Base-by-base conservation (phyloP, 306 rosid species). In the Elaeagnus macrophylla region DNA sequence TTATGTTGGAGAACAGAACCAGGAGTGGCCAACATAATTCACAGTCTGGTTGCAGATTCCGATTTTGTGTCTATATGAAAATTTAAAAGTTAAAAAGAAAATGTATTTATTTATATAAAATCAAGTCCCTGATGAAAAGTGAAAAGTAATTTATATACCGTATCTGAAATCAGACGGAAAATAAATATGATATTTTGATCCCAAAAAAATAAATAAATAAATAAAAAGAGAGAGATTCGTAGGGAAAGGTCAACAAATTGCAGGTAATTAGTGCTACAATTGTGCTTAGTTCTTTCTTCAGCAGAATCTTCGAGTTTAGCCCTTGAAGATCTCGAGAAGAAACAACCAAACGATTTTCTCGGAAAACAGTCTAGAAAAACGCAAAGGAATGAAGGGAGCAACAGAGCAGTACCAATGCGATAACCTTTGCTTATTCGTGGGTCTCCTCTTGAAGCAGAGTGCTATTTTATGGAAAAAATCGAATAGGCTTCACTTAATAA, bases 1-100 rank as follows among this genome's bases (percentile, higher is more conserved):
- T 68, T 72, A 39, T 70, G 77, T 3, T 69, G 79, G 19, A 75
- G 61, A 50, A 61, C 53, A 17, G 88, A 73, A 52, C 78, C 67
- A 7, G 94, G 51, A 48, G 73, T 78, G 16, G 88, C 72, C 82
- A 86, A 83, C 79, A 75, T 76, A 73, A 49, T 46, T 18, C 64
- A 57, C 20, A 59, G 6, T 45, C 37, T 44, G 59, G 25, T 11
- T 9, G 9, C 10, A 43, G 62, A 70, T 48, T 57, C 60, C 17
- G 51, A 41, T 62, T 19, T 43, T n/a, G 12, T 19, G 39, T 18
- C 17, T 53, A 53, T 14, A 20, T 12, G 19, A 37, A 18, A 8
- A 7, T n/a, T n/a, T n/a, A 15, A 15, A 10, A 37, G 10, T 18
- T 37, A 0, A 16, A 35, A 14, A 18, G 45, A 5, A 16, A 10